phyloP scores from a whole-genome alignment of 228 moss, liverwort and hornwort genomes.

The Sphagnum magellanicum region DNA sequence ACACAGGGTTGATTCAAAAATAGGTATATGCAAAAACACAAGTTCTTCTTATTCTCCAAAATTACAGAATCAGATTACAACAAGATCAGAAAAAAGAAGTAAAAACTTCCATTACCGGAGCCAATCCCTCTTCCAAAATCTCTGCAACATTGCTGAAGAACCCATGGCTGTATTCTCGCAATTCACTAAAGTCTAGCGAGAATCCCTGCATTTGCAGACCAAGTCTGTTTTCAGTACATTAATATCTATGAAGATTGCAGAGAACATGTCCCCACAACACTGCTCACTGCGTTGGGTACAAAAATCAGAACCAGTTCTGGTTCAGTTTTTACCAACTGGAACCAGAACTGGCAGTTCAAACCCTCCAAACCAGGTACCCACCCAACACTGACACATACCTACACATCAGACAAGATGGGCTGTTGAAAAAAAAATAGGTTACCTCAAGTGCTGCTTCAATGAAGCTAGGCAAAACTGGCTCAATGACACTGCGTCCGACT shows the following conservation, averaged over 20 bases:
- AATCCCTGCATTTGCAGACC: slow-evolving; percentile 56
- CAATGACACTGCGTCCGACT: slow-evolving; percentile 72
- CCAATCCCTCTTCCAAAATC: slow-evolving; percentile 75
- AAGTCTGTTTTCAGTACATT: not conserved
- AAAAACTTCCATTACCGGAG: slow-evolving; percentile 40
- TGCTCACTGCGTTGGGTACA: too few relatives aligned
- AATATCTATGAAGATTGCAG: not conserved
- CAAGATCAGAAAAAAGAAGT: not conserved
- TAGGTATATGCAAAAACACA: too few relatives aligned
- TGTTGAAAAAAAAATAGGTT: not conserved
- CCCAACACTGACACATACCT: not conserved
- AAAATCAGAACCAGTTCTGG: too few relatives aligned
- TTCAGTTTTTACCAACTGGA: too few relatives aligned
- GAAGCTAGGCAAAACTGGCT: slow-evolving; percentile 82
- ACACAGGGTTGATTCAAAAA: too few relatives aligned
- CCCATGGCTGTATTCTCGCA: slow-evolving; percentile 94
- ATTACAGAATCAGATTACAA: not conserved
- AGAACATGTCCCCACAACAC: too few relatives aligned
- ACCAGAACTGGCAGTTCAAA: too few relatives aligned
- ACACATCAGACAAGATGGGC: not conserved
- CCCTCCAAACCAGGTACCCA: too few relatives aligned
- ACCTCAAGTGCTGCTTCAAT: slow-evolving; percentile 96
- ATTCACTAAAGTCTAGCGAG: slow-evolving; percentile 81
- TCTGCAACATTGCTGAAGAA: slow-evolving; percentile 97
- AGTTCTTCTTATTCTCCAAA: too few relatives aligned